Evolutionary conservation across 306 rosid species (phyloP).

Genomic region (Purshia tridentata): DNA sequence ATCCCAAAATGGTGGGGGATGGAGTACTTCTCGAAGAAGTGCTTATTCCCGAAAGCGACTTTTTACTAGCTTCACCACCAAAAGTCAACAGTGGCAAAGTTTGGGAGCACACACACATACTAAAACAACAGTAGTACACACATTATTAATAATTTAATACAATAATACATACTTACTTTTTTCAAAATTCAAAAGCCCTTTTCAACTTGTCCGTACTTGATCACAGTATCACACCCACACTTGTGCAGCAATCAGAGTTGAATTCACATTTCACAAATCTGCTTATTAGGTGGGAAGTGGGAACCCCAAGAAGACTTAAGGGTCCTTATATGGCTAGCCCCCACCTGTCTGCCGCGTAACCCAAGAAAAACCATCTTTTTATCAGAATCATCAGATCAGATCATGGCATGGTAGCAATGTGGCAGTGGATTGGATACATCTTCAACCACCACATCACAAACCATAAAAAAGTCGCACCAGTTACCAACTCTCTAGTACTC

Average conservation of each 20-base stretch:
- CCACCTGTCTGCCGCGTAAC: slow-evolving; percentile 5
- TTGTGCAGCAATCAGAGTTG: background rate
- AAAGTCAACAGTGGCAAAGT: background rate
- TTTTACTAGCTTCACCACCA: background rate
- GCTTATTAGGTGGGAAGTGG: background rate
- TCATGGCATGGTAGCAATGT: slow-evolving; percentile 11
- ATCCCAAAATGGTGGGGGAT: slow-evolving; percentile 12
- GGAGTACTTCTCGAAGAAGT: slow-evolving; percentile 2
- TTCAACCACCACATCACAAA: slow-evolving; percentile 9
- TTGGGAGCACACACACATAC: background rate
- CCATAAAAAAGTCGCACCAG: background rate
- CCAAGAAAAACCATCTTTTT: background rate
- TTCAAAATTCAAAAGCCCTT: background rate
- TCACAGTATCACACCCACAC: background rate
- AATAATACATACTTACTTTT: no score
- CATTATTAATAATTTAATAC: no score
- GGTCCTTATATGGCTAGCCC: no score
- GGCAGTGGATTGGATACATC: slow-evolving; percentile 6
- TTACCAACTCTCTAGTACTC: no score
- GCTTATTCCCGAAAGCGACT: background rate
- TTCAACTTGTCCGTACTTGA: background rate
- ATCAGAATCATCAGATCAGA: no score
- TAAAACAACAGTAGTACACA: no score
- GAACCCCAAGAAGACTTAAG: background rate
- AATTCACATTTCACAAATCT: slow-evolving; percentile 21